Evolutionary conservation across 139 green algal species (phyloP), one percentile per base, ranked within the genome.

Genomic region (Haematococcus sp.): DNA sequence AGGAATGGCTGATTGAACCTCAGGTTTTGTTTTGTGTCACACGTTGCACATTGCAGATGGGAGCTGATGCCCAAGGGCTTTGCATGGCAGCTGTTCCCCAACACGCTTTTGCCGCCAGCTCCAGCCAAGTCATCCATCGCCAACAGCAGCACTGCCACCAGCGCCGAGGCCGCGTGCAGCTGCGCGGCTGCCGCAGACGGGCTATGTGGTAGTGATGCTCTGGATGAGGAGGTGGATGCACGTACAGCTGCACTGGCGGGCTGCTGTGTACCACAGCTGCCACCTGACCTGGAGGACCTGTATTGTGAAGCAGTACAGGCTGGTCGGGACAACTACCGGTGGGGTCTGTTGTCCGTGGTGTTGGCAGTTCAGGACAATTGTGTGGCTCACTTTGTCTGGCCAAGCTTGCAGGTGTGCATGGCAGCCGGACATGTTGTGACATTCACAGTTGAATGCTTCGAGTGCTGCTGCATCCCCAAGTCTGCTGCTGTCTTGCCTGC

Each of bases 1-100:
- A n/a, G n/a, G n/a, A n/a, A n/a, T n/a, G n/a, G n/a, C n/a, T n/a
- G n/a, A n/a, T n/a, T n/a, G n/a, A n/a, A n/a, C n/a, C n/a, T n/a
- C n/a, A n/a, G n/a, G n/a, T n/a, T n/a, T n/a, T n/a, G n/a, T n/a
- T n/a, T 49, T 7, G 40, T 49, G 40, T 49, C 40, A 7, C 7
- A 7, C 7, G 40, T 49, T 49, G 40, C 40, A 49, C 40, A 7
- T 19, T 11, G 7, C 40, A 49, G 40, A 11, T 66, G n/a, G 2
- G 73, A 87, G 3, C 27, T 81, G 22, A 87, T 91, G 25, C 89
- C 89, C 2, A 5, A 35, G 2, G 79, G 74, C 55, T 95, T 95
- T 68, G 88, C 90, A 0, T 93, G 83, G 80, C 71, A 84, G 64
- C 59, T 52, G 80, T 51, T 82, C 25, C 4, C 0, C 22, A 28